phyloP scores from a whole-genome alignment of 352 stramenopile species.

The Pythium plurisporium region DNA sequence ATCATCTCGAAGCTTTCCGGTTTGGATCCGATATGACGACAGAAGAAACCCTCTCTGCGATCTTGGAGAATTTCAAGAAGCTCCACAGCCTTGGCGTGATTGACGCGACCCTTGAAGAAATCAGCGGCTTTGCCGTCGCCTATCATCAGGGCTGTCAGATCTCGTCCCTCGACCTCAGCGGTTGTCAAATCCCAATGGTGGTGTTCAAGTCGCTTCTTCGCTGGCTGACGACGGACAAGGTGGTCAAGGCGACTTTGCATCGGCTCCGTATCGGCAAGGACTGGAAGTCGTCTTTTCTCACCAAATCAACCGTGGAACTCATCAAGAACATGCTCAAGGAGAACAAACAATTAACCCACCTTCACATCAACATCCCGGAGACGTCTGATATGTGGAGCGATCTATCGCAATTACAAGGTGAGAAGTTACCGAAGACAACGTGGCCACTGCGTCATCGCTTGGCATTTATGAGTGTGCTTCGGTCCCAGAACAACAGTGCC shows the following conservation, averaged over 20 bases:
- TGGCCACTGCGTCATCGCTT: background rate
- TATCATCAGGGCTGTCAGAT: constrained; percentile 3
- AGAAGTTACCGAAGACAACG: background rate
- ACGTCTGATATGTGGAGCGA: background rate
- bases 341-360: background rate
- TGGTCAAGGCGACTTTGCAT: background rate
- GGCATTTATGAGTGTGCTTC: background rate
- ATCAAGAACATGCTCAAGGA: background rate
- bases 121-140: background rate
- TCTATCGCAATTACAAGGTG: background rate
- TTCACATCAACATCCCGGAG: background rate
- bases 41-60: background rate
- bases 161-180: constrained; percentile 2
- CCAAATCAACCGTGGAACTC: background rate
- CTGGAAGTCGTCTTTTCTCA: background rate
- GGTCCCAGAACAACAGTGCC: background rate
- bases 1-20: background rate
- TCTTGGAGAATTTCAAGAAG: background rate
- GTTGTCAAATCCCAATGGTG: background rate
- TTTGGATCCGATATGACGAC: background rate
- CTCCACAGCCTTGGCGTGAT: background rate
- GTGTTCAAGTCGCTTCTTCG: constrained; percentile 2
- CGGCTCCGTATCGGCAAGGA: background rate
- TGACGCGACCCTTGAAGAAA: background rate
- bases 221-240: background rate